Percentiles rank a stretch among this genome's conserved stretches.
Conservation (phyloP, 2,329 filamentous ascomycete species). For the Venturia nashicola region DNA sequence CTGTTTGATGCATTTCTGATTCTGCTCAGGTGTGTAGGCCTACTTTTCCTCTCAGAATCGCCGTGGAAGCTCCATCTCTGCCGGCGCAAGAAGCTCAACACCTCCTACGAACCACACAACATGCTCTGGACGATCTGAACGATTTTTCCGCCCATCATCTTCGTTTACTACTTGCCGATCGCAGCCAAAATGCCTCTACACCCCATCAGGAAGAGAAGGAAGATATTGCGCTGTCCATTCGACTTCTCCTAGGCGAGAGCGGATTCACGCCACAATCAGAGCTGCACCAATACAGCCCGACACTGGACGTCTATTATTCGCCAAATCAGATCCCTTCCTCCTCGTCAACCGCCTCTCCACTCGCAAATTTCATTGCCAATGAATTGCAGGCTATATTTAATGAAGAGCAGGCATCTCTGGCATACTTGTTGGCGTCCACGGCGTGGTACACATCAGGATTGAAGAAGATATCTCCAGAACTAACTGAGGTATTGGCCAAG, state of each 20-base stretch:
- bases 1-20: constrained; percentile 11
- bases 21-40: constrained; percentile 65
- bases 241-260: constrained; percentile 52
- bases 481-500: constrained; percentile 41
- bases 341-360: constrained; percentile 56
- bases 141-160: constrained; percentile 78
- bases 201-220: constrained; percentile 24
- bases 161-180: constrained; percentile 48
- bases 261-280: constrained; percentile 41
- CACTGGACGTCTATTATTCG: constrained; percentile 67
- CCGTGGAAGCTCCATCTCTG: constrained; percentile 57
- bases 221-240: constrained; percentile 55
- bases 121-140: constrained; percentile 74
- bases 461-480: constrained; percentile 37
- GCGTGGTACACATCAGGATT: constrained; percentile 38
- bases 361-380: constrained; percentile 67
- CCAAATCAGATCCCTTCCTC: constrained; percentile 54
- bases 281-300: constrained; percentile 56
- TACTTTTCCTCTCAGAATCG: constrained; percentile 75
- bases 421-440: constrained; percentile 31
- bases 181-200: constrained; percentile 16
- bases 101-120: constrained; percentile 69
- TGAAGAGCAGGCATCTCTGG: constrained; percentile 78
- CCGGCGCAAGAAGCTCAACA: constrained; percentile 56
- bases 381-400: constrained; percentile 68